Evolutionary conservation across 495 filamentous ascomycete species (phyloP).

Genomic region (Aspergillus bertholletiae): DNA sequence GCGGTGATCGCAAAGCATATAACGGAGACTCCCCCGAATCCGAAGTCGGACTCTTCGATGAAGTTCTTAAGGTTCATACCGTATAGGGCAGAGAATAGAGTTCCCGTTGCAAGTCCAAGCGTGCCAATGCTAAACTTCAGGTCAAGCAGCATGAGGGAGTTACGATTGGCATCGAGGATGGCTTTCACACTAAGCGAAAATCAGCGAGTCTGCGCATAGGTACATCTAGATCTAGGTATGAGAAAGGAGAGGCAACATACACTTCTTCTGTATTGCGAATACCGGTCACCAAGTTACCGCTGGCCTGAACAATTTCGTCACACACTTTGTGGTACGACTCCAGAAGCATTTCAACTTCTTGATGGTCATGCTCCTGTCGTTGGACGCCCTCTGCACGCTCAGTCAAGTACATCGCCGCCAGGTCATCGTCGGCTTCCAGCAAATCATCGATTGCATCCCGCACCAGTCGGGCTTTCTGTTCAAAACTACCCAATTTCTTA

Average conservation of each 20-base stretch:
- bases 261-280: conserved; percentile 99
- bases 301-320: conserved; percentile 95
- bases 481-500: conserved; percentile 93
- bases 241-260: conserved; percentile 45
- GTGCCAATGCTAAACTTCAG: conserved; percentile 96
- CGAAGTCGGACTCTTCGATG: conserved; percentile 91
- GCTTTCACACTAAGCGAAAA: conserved; percentile 69
- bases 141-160: conserved; percentile 96
- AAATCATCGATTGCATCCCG: conserved; percentile 94
- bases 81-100: conserved; percentile 93
- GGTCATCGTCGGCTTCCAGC: conserved; percentile 95
- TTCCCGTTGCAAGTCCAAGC: conserved; percentile 84
- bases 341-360: conserved; percentile 92
- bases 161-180: conserved; percentile 95
- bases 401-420: conserved; percentile 90
- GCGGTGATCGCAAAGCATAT: conserved; percentile 69
- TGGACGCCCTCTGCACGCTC: conserved; percentile 74
- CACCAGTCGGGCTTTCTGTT: conserved; percentile 92
- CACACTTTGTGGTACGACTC: conserved; percentile 97
- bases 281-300: conserved; percentile 86
- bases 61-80: conserved; percentile 99
- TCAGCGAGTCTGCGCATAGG: background rate
- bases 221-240: background rate
- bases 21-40: conserved; percentile 71
- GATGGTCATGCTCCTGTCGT: conserved; percentile 83